Conservation (phyloP, 495 filamentous ascomycete genomes). For the Penicillium fimorum region DNA sequence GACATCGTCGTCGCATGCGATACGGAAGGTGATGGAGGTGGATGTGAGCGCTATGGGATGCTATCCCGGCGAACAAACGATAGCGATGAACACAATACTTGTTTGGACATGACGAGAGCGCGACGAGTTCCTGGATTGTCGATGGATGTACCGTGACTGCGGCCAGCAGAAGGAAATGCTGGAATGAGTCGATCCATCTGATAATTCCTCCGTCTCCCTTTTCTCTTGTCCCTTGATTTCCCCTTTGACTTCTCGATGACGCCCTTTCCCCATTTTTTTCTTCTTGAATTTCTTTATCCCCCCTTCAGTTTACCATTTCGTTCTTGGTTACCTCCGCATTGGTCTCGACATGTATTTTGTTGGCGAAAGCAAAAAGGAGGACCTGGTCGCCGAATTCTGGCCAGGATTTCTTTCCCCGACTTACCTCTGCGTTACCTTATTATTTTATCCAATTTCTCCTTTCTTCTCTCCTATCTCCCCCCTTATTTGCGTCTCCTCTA, state of each 20-base stretch:
- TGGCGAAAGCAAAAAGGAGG: conserved; percentile 32
- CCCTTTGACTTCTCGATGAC: conserved; percentile 21
- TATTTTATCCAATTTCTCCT: conserved; percentile 16
- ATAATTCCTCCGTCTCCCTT: conserved; percentile 11
- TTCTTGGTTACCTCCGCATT: conserved; percentile 36
- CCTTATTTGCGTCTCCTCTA: conserved; percentile 24
- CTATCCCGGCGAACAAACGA: conserved; percentile 29
- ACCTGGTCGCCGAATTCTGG: conserved; percentile 36
- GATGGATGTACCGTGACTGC: conserved; percentile 16
- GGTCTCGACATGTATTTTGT: conserved; percentile 42
- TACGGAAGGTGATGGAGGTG: conserved; percentile 29
- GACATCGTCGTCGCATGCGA: conserved; percentile 30
- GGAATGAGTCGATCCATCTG: conserved; percentile 5
- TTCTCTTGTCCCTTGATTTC: conserved; percentile 14
- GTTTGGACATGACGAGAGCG: conserved; percentile 27
- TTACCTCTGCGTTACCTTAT: conserved; percentile 25
- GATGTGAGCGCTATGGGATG: conserved; percentile 22
- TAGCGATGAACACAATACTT: conserved; percentile 33
- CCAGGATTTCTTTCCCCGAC: conserved; percentile 31
- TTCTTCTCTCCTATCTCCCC: conserved; percentile 28
- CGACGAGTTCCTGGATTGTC: conserved; percentile 12
- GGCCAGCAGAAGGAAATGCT: neutral
- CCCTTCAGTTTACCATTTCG: conserved; percentile 21
- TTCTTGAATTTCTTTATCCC: conserved; percentile 19
- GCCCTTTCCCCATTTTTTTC: conserved; percentile 33